phyloP scores from a whole-genome alignment of 371 early-diverging fungal species.

The Gilbertella persicaria region DNA sequence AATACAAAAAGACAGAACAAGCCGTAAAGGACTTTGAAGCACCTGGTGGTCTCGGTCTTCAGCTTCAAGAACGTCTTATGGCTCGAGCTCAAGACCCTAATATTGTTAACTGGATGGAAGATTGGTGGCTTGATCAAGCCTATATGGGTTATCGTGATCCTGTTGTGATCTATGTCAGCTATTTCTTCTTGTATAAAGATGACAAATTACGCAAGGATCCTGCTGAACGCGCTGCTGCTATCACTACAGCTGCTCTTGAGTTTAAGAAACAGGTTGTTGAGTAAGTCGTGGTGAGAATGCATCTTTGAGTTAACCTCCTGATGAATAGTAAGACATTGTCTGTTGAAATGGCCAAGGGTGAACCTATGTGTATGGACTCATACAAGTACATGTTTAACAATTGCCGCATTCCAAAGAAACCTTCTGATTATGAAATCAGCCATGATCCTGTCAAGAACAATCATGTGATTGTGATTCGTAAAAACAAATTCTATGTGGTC shows the following conservation, averaged over 20 bases:
- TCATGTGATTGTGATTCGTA: constrained; percentile 85
- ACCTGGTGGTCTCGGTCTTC: constrained; percentile 78
- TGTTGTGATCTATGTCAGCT: constrained; percentile 85
- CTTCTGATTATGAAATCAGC: constrained; percentile 78
- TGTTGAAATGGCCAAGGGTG: constrained; percentile 81
- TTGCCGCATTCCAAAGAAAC: constrained; percentile 87
- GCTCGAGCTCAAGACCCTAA: constrained; percentile 67
- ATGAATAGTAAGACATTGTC: constrained; percentile 63
- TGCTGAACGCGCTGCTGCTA: constrained; percentile 85
- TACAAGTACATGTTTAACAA: constrained; percentile 97
- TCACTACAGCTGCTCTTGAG: constrained; percentile 86
- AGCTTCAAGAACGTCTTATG: constrained; percentile 80
- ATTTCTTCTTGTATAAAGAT: constrained; percentile 84
- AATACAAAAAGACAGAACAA: constrained; percentile 69
- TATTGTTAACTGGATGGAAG: constrained; percentile 87
- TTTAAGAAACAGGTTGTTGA: constrained; percentile 86
- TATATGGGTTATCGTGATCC: constrained; percentile 98
- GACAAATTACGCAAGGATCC: constrained; percentile 77
- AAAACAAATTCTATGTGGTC: constrained; percentile 88
- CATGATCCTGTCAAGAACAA: constrained; percentile 79
- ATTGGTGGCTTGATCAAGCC: constrained; percentile 94
- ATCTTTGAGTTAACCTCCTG: background rate
- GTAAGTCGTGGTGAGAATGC: background rate
- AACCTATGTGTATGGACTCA: constrained; percentile 87
- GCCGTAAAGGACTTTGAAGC: constrained; percentile 79